Percentiles rank a stretch among this genome's conserved stretches.
These are phyloP conservation scores for Pestalotiopsis sp. DNA, from an alignment of 2,329 filamentous ascomycete genomes.

Conservation along the genomic window DNA sequence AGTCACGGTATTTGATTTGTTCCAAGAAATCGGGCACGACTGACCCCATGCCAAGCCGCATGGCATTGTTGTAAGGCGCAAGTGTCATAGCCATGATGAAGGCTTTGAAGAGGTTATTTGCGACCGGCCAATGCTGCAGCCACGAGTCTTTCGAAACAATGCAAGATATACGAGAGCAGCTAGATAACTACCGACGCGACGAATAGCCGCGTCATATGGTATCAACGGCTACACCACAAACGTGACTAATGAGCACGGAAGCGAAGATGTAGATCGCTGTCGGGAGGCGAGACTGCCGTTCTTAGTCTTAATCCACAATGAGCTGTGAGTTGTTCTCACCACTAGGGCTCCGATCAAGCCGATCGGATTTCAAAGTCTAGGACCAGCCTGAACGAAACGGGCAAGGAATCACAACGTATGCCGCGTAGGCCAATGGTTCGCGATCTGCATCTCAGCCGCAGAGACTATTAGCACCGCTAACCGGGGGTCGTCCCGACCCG, in stretches of 20 bases:
- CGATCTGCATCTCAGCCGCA: neutral
- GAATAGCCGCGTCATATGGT: no score
- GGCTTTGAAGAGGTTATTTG: neutral
- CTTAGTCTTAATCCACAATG: neutral
- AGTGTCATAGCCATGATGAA: neutral
- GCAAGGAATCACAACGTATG: neutral
- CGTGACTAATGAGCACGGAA: neutral
- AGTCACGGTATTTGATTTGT: neutral
- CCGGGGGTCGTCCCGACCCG: neutral
- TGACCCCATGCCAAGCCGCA: constrained; percentile 1
- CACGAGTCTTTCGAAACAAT: neutral
- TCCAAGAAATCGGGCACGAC: neutral
- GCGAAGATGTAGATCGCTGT: neutral
- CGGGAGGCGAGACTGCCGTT: neutral
- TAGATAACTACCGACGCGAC: neutral
- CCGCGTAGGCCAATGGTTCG: neutral
- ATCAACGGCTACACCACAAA: neutral
- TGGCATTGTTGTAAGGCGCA: constrained; percentile 2
- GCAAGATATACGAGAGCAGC: neutral
- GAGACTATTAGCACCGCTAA: neutral
- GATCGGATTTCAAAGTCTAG: neutral
- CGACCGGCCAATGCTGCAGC: neutral
- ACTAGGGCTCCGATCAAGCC: neutral
- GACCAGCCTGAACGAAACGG: neutral
- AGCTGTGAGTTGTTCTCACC: neutral